Conservation (phyloP, 106 monocot genomes). For the Dendrobium officinale region DNA sequence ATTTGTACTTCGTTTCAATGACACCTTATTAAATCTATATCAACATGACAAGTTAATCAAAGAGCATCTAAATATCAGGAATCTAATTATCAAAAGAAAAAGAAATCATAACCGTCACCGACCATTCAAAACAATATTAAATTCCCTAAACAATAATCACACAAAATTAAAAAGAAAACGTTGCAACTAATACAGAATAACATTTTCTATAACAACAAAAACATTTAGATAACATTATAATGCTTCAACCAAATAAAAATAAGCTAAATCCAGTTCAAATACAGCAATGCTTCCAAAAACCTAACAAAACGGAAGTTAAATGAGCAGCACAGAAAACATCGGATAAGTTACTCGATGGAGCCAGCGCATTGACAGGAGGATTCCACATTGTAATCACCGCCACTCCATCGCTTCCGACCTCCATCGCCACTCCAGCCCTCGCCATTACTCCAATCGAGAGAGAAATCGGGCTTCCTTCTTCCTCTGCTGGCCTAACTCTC, state of each 20-base stretch:
- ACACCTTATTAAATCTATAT: neutral
- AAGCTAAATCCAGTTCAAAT: neutral
- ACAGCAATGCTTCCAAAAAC: neutral
- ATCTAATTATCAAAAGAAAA: neutral
- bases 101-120: neutral
- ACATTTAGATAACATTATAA: neutral
- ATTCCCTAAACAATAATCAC: neutral
- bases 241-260: neutral
- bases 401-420: conserved; percentile 13
- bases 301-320: neutral
- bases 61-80: neutral
- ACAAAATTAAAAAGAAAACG: neutral
- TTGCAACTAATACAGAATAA: neutral
- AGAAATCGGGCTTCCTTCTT: neutral
- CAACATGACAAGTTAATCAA: neutral
- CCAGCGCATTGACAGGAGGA: conserved; percentile 11
- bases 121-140: neutral
- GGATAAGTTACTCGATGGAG: conserved; percentile 2
- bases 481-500: neutral
- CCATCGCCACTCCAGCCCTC: conserved; percentile 3
- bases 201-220: neutral
- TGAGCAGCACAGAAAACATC: neutral
- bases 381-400: conserved; percentile 10
- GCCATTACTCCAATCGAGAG: neutral
- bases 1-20: neutral